Evolutionary conservation across 108 stramenopile genomes (phyloP), one percentile per base, ranked within the genome.

Genomic region (Aureococcus anophagefferens): DNA sequence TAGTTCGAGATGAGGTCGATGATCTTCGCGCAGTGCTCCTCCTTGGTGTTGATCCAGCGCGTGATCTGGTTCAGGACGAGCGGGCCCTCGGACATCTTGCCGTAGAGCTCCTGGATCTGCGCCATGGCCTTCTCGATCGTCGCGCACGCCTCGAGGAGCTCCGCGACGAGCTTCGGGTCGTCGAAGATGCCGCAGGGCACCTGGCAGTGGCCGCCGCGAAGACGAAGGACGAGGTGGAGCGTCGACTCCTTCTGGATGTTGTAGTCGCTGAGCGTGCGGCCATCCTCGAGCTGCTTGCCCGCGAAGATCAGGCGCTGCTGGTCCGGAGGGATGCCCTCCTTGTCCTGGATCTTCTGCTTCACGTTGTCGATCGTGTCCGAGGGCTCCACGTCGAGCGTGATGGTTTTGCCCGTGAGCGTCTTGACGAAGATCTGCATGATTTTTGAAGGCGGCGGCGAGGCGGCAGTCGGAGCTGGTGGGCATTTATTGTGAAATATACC

Each of bases 241-340:
- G 94, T 94, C 63, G 93, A 90, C 81, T 95, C 96, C 88, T 94
- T 94, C 82, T 96, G 94, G 81, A 98, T 95, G 88, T 94, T 95
- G 94, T 95, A 95, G 80, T 94, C 92, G n/a, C 83, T 88, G 63
- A 96, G 77, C 30, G 94, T 90, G 73, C 92, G 94, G 72, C 89
- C 93, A 77, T 94, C 93, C 83, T 94, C 93, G 72, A 96, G 86
- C 84, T 94, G 95, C 88, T 96, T 94, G 78, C 96, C 96, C 69
- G 91, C 96, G 74, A 94, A 94, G 83, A 94, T 94, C 68, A 96
- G 87, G 86, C 94, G 91, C 77, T 95, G 94, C 76, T 95, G 92
- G 86, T 93, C 92, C 74, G 92, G 94, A 63, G 94, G 94, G 74
- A 95, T 93, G 73, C 94, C 94, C 81, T 93, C 94, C 88, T 95